A percentile compares a stretch with the other conserved stretches of the same genome.
Conservation (phyloP, 169 alveolate genomes). For the Eimeria necatrix region DNA sequence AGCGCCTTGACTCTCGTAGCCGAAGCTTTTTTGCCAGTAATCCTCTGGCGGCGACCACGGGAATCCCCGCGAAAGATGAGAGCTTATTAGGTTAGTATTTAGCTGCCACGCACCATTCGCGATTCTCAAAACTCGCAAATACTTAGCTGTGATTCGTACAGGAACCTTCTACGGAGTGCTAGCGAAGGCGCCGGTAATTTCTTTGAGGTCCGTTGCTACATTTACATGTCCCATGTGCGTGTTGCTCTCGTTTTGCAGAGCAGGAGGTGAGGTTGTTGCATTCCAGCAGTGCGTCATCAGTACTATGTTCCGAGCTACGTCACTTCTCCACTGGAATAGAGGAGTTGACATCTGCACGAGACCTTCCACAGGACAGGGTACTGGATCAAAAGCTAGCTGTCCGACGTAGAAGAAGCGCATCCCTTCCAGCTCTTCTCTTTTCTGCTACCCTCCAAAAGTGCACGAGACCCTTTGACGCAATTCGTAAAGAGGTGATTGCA, state of each 20-base stretch:
- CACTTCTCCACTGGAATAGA: conserved; percentile 35
- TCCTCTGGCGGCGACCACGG: neutral
- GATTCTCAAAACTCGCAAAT: no score
- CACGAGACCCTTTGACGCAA: conserved; percentile 66
- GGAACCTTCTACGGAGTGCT: neutral
- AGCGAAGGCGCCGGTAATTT: no score
- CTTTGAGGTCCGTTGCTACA: neutral
- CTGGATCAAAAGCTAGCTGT: neutral
- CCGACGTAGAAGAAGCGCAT: conserved; percentile 31
- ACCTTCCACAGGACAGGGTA: neutral
- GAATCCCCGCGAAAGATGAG: no score
- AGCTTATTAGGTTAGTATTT: no score
- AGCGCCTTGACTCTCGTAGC: neutral
- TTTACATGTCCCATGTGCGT: neutral
- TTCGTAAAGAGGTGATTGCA: conserved; percentile 64
- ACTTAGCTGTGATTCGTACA: no score
- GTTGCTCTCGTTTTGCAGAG: conserved; percentile 28
- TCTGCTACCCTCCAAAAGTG: conserved; percentile 80
- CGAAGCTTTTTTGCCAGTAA: conserved; percentile 7
- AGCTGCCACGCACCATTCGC: no score
- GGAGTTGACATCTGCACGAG: neutral
- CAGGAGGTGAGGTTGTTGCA: conserved; percentile 11
- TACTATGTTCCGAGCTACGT: conserved; percentile 4
- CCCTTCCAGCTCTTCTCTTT: conserved; percentile 79
- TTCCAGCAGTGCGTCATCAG: conserved; percentile 66